Percentiles rank a stretch among this genome's conserved stretches.
phyloP scores from a whole-genome alignment of 768 basidiomycete species.

The Lactarius evosmus region DNA sequence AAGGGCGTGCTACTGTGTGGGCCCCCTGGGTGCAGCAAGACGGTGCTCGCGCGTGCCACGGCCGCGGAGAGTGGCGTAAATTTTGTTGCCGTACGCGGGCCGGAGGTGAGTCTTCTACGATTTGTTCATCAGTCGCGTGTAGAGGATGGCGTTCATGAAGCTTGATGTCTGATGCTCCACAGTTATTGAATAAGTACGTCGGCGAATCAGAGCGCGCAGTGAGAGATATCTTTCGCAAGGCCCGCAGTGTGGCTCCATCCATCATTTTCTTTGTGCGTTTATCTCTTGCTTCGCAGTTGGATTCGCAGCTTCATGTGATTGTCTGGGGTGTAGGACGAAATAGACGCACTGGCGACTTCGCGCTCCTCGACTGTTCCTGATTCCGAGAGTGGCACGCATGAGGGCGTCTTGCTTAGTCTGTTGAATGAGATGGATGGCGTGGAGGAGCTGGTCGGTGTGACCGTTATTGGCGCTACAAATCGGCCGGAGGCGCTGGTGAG shows the following conservation, averaged over 20 bases:
- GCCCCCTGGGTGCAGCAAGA: conserved; percentile 97
- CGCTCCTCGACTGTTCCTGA: conserved; percentile 47
- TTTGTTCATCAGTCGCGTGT: neutral
- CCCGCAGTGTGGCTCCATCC: conserved; percentile 88
- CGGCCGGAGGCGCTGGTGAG: conserved; percentile 66
- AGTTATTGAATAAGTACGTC: conserved; percentile 96
- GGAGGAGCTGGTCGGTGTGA: conserved; percentile 92
- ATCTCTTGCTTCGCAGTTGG: neutral
- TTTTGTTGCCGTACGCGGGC: conserved; percentile 95
- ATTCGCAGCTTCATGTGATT: conserved; percentile 2
- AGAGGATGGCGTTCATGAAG: neutral
- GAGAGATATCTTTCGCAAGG: conserved; percentile 93
- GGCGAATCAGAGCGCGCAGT: conserved; percentile 96
- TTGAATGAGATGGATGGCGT: conserved; percentile 99
- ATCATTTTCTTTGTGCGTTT: conserved; percentile 91
- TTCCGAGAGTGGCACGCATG: conserved; percentile 56
- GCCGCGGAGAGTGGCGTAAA: conserved; percentile 94
- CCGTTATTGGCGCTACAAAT: conserved; percentile 94
- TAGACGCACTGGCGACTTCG: conserved; percentile 87
- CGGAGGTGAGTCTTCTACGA: conserved; percentile 58
- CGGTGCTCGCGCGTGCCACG: conserved; percentile 85
- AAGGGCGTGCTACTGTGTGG: conserved; percentile 91
- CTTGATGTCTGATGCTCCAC: conserved; percentile 11
- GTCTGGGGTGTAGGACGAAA: conserved; percentile 75
- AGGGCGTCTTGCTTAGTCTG: conserved; percentile 89